Evolutionary conservation across 163 green algal species (phyloP), one percentile per base, ranked within the genome.

Genomic region (Botryococcus braunii): DNA sequence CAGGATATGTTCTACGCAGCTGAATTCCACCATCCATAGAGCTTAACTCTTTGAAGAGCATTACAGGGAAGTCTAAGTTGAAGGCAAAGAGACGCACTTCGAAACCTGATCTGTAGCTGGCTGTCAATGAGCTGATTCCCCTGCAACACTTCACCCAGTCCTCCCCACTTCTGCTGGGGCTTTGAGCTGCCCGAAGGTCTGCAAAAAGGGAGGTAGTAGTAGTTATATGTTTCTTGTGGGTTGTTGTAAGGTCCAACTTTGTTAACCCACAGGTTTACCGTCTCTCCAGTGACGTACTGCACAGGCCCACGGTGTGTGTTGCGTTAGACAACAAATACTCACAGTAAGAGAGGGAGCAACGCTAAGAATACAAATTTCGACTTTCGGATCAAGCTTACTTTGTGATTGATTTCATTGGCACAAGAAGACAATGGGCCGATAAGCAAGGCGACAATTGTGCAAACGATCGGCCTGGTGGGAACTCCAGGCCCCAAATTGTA

Each of bases 61-160:
- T n/a, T n/a, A n/a, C n/a, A n/a, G n/a, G n/a, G n/a, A 23, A 40
- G 31, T 21, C 57, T 47, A 11, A 64, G 23, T 2, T 21, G 11
- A 40, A 37, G 11, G 31, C 29, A 8, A 47, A 31, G 3, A 29
- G 9, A 37, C 75, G 71, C 66, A 94, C 87, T 87, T 68, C 85
- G 75, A 72, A 93, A 98, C 55, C 83, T 87, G 70, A 98, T 82
- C 41, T 93, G 86, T 6, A 97, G 72, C 74, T 95, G 81, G 34
- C 72, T 87, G 73, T 98, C 86, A 40, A 98, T 96, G 2, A 98
- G 87, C 80, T 98, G 88, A 61, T 98, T 98, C 36, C 93, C 93
- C 66, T 96, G 73, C 69, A 98, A 73, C 48, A 96, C 94, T 72
- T 98, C 93, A 2, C 93, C 93, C 34, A 98, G 81, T 2, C 92